phyloP scores from a whole-genome alignment of 2,329 filamentous ascomycete species.

The Diaporthe destruens region DNA sequence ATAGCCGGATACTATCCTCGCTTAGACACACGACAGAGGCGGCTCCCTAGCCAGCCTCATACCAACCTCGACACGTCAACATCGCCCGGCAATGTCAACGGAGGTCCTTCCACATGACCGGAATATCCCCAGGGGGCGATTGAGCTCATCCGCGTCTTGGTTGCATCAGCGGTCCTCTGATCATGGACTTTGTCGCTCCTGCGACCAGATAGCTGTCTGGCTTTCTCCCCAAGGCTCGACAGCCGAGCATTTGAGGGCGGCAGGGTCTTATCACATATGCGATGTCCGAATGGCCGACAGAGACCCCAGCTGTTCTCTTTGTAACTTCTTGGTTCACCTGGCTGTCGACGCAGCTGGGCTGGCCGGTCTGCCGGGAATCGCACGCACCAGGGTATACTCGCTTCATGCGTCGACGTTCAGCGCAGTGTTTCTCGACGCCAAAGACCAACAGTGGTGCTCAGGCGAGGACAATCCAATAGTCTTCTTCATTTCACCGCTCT shows the following conservation, averaged over 20 bases:
- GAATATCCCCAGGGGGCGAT: not conserved
- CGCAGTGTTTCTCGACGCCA: slow-evolving; percentile 18
- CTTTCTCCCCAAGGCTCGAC: not conserved
- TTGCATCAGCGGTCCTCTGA: not conserved
- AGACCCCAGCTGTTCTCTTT: slow-evolving; percentile 3
- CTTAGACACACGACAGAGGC: not conserved
- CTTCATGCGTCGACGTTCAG: slow-evolving; percentile 31
- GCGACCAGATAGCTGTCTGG: slow-evolving; percentile 9
- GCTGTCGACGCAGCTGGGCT: not conserved
- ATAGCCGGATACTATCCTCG: not conserved
- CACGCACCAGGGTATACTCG: not conserved
- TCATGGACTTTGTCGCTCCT: slow-evolving; percentile 5
- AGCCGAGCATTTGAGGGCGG: not conserved
- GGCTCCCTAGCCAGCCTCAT: not conserved
- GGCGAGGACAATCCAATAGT: slow-evolving; percentile 3
- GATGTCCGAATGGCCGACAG: slow-evolving; percentile 18
- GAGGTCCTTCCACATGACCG: not conserved
- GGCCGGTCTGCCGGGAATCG: not conserved
- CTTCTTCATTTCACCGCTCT: slow-evolving; percentile 35
- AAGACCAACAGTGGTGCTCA: slow-evolving; percentile 20
- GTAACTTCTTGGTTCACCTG: slow-evolving; percentile 5
- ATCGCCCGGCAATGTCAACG: not conserved
- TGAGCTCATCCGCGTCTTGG: not conserved
- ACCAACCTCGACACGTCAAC: not conserved
- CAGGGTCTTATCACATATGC: slow-evolving; percentile 4